A percentile compares a stretch with the other conserved stretches of the same genome.
These are phyloP conservation scores for Aspergillus clavatus DNA, from an alignment of 2,329 filamentous ascomycete genomes.

Conservation along the genomic window DNA sequence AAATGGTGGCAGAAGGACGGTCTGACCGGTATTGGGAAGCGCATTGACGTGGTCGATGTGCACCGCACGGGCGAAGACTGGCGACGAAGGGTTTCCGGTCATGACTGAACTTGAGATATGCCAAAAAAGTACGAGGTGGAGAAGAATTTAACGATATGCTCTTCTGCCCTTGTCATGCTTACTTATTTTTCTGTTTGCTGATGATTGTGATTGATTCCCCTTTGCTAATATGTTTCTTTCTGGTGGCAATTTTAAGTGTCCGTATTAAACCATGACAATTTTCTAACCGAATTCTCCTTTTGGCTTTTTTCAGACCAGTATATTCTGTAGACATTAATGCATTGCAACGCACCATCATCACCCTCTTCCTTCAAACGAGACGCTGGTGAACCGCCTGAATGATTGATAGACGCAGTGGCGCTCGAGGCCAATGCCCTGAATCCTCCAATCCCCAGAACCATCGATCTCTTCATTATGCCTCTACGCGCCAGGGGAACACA, in stretches of 20 bases:
- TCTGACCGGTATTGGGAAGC: constrained; percentile 78
- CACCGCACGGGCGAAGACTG: constrained; percentile 81
- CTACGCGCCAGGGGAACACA: neutral
- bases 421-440: neutral
- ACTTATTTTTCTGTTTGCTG: constrained; percentile 1
- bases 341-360: too few relatives aligned
- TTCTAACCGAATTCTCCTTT: neutral
- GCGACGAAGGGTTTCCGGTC: constrained; percentile 68
- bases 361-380: neutral
- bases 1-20: constrained; percentile 65
- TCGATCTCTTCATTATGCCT: neutral
- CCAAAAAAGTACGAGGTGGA: constrained; percentile 10
- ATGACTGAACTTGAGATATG: constrained; percentile 34
- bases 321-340: too few relatives aligned
- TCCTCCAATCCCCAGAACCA: neutral
- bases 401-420: neutral
- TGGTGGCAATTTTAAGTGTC: neutral
- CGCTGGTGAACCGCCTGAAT: neutral
- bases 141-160: too few relatives aligned
- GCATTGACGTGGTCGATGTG: constrained; percentile 82
- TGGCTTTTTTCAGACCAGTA: neutral
- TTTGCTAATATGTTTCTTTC: neutral
- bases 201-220: constrained; percentile 1
- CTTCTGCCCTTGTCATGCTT: neutral
- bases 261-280: neutral